A percentile compares a stretch with the other conserved stretches of the same genome.
phyloP scores from a whole-genome alignment of 495 filamentous ascomycete species.

The Aspergillus coremiiformis region DNA sequence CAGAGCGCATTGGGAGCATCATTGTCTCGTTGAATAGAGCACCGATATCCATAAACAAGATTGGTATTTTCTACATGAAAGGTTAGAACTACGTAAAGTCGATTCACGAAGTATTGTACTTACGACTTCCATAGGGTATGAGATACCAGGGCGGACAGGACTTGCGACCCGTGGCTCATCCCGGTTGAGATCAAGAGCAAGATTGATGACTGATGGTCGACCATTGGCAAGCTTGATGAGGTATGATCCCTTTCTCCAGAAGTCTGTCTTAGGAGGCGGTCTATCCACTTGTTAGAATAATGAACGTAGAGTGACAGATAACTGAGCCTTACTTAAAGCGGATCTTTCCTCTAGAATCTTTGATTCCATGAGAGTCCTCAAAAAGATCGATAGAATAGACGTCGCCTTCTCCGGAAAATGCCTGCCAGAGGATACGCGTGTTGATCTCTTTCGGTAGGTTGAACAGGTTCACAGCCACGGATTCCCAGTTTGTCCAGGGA shows the following conservation, averaged over 20 bases:
- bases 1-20: conserved; percentile 24
- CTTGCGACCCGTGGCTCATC: conserved; percentile 17
- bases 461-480: conserved; percentile 28
- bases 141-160: conserved; percentile 20
- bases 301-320: background rate
- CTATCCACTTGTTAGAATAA: conserved; percentile 18
- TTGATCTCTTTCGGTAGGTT: conserved; percentile 27
- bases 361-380: conserved; percentile 26
- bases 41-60: conserved; percentile 27
- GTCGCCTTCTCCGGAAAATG: conserved; percentile 34
- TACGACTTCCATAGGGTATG: conserved; percentile 27
- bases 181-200: conserved; percentile 18
- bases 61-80: conserved; percentile 21
- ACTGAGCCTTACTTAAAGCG: conserved; percentile 34
- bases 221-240: conserved; percentile 20
- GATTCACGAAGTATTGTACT: conserved; percentile 5
- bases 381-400: conserved; percentile 40
- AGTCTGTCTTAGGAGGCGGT: conserved; percentile 32
- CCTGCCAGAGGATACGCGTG: conserved; percentile 30
- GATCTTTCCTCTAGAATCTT: conserved; percentile 26
- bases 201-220: background rate
- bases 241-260: conserved; percentile 31
- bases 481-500: conserved; percentile 35
- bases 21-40: conserved; percentile 21
- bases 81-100: background rate